Evolutionary conservation across 495 filamentous ascomycete genomes (phyloP).

Genomic region (Aspergillus saccharolyticus): DNA sequence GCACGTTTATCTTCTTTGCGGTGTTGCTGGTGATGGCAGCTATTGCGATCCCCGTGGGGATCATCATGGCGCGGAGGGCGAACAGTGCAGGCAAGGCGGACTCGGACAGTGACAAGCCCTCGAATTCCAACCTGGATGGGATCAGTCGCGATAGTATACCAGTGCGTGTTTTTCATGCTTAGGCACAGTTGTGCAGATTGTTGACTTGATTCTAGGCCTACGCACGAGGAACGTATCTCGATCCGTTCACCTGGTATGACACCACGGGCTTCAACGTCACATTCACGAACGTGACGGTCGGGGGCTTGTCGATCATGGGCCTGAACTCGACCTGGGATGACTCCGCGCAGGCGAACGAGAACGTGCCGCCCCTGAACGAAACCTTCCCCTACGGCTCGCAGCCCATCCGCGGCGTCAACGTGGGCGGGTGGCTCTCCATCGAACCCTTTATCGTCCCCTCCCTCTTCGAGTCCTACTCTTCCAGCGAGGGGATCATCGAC

Average conservation of each 20-base stretch:
- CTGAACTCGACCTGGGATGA: constrained; percentile 86
- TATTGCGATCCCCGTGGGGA: constrained; percentile 69
- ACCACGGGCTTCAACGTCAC: constrained; percentile 92
- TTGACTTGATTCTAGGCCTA: constrained; percentile 26
- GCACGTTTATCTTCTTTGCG: constrained; percentile 32
- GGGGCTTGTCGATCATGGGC: constrained; percentile 85
- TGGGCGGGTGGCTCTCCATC: constrained; percentile 91
- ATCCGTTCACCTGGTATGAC: constrained; percentile 92
- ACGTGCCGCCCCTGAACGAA: constrained; percentile 73
- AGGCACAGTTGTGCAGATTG: too few species aligned
- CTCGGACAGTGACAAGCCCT: neutral
- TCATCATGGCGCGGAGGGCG: constrained; percentile 67
- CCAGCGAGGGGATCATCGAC: constrained; percentile 65
- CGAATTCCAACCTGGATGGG: constrained; percentile 52
- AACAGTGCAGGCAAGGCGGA: constrained; percentile 4
- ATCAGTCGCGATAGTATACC: constrained; percentile 63
- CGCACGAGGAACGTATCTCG: constrained; percentile 70
- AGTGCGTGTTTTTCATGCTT: constrained; percentile 19
- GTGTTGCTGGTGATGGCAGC: constrained; percentile 57
- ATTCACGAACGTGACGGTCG: constrained; percentile 80
- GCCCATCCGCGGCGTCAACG: constrained; percentile 84
- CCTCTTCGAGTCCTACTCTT: constrained; percentile 66
- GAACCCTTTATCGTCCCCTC: constrained; percentile 96
- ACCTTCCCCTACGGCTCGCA: constrained; percentile 63
- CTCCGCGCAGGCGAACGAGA: constrained; percentile 65